Evolutionary conservation across 805 yeast species (phyloP).

Genomic region (Nakazawaea ishiwadae): DNA sequence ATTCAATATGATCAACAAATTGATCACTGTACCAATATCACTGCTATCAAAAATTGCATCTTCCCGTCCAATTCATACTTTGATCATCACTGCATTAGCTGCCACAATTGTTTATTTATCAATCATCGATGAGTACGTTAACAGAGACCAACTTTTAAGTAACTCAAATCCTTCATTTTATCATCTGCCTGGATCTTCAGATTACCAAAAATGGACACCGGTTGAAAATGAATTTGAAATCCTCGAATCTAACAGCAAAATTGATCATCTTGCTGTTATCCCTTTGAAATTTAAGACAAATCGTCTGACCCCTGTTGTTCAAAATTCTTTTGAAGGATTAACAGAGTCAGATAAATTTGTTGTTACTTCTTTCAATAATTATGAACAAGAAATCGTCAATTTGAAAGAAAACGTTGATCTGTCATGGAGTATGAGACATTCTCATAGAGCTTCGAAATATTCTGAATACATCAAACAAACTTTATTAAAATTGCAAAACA

Average conservation of each 20-base stretch:
- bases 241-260: slow-evolving; percentile 31
- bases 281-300: slow-evolving; percentile 55
- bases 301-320: slow-evolving; percentile 36
- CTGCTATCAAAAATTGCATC: slow-evolving; percentile 49
- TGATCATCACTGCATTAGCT: slow-evolving; percentile 63
- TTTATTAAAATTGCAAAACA: slow-evolving; percentile 33
- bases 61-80: slow-evolving; percentile 80
- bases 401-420: slow-evolving; percentile 35
- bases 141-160: slow-evolving; percentile 2
- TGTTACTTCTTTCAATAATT: slow-evolving; percentile 25
- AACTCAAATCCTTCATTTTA: slow-evolving; percentile 24
- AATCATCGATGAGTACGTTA: slow-evolving; percentile 59
- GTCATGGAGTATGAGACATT: slow-evolving; percentile 60
- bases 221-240: slow-evolving; percentile 34
- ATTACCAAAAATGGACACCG: slow-evolving; percentile 42
- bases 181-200: slow-evolving; percentile 28
- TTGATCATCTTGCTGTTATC: slow-evolving; percentile 43
- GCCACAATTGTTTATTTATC: slow-evolving; percentile 81
- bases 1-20: neutral
- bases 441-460: slow-evolving; percentile 51
- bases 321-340: slow-evolving; percentile 33
- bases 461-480: slow-evolving; percentile 44
- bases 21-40: slow-evolving; percentile 16
- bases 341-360: slow-evolving; percentile 33
- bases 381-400: slow-evolving; percentile 19